Percentiles rank a stretch among this genome's conserved stretches.
These are phyloP conservation scores for Podila verticillata DNA, from an alignment of 192 early-diverging fungal species.

Conservation along the genomic window DNA sequence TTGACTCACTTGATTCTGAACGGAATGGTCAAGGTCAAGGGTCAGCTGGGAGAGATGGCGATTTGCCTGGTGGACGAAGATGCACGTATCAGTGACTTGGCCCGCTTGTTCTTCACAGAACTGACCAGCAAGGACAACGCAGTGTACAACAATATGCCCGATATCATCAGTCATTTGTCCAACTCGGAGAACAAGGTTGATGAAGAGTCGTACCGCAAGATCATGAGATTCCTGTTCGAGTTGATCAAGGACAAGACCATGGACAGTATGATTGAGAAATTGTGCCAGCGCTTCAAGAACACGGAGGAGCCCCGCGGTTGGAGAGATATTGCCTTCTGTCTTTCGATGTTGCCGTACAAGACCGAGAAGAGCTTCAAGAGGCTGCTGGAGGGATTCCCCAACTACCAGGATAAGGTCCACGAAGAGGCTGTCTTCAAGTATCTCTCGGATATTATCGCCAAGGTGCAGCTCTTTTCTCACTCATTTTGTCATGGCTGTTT, in stretches of 20 bases:
- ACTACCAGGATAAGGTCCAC: conserved; percentile 93
- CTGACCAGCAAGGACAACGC: conserved; percentile 96
- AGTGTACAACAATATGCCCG: conserved; percentile 98
- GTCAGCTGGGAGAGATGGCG: conserved; percentile 98
- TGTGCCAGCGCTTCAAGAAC: conserved; percentile 93
- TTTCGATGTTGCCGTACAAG: conserved; percentile 89
- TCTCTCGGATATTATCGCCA: conserved; percentile 87
- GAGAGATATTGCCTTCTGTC: conserved; percentile 94
- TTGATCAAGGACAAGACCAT: conserved; percentile 97
- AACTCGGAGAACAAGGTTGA: conserved; percentile 66
- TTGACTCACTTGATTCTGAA: conserved; percentile 97
- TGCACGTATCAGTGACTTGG: conserved; percentile 88
- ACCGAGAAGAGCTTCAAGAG: conserved; percentile 88
- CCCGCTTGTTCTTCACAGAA: conserved; percentile 96
- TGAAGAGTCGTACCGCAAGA: conserved; percentile 85
- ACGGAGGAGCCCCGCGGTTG: conserved; percentile 81
- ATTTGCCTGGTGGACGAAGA: conserved; percentile 95
- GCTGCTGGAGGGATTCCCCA: conserved; percentile 82
- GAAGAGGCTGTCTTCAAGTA: conserved; percentile 86
- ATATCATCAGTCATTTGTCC: conserved; percentile 95
- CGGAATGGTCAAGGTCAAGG: conserved; percentile 99
- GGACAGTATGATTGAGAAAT: conserved; percentile 95
- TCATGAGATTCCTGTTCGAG: conserved; percentile 96
- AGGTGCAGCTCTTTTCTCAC: conserved; percentile 60
- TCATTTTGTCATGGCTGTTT: not conserved